Conservation (phyloP, 257 asterid species). For the Forsythia viridissima region DNA sequence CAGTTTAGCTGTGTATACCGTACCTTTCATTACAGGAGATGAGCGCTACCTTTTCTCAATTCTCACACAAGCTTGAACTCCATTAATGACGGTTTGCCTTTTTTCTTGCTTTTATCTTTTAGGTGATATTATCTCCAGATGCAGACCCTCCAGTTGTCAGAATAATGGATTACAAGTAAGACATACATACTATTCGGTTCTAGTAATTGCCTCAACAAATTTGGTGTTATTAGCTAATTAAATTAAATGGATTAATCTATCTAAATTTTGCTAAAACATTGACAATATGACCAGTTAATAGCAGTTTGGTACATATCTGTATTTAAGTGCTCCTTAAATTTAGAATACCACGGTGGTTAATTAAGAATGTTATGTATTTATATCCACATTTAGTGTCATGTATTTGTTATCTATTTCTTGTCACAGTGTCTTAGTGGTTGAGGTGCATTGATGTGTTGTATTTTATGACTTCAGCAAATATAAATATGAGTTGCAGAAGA, state of each 20-base stretch:
- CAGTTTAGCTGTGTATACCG: neutral
- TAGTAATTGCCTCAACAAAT: conserved; percentile 11
- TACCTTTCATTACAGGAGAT: conserved; percentile 7
- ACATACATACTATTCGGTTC: conserved; percentile 6
- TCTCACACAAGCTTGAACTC: conserved; percentile 19
- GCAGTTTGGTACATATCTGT: neutral
- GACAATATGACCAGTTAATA: conserved; percentile 3
- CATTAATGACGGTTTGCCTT: conserved; percentile 17
- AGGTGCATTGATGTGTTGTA: conserved; percentile 16
- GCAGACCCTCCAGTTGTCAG: conserved; percentile 95
- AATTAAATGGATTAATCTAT: neutral
- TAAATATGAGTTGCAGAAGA: conserved; percentile 88
- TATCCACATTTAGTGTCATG: conserved; percentile 1
- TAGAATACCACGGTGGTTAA: neutral
- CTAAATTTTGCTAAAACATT: neutral
- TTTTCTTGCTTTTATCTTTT: conserved; percentile 25
- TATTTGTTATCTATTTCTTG: neutral
- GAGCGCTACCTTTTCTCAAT: neutral
- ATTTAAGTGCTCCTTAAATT: conserved; percentile 5
- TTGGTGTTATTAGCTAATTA: neutral
- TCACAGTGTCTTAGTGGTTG: conserved; percentile 8
- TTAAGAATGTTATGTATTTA: neutral
- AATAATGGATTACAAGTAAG: conserved; percentile 96
- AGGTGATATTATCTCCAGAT: conserved; percentile 96
- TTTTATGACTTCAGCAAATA: conserved; percentile 59